These are phyloP conservation scores for Kuraishia cidri DNA, from an alignment of 805 yeast species.

Conservation along the genomic window DNA sequence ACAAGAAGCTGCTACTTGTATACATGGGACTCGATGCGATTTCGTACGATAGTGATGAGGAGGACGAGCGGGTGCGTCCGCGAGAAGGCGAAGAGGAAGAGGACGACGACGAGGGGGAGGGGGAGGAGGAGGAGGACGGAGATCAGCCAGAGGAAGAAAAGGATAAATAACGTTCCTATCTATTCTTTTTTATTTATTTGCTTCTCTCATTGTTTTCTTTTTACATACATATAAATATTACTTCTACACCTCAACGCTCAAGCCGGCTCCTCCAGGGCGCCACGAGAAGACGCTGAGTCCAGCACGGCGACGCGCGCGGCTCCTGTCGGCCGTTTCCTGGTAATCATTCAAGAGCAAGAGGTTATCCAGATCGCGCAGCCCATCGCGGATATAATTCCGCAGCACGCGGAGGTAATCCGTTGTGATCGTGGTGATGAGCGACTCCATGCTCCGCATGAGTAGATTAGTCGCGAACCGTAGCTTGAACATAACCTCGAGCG, in stretches of 20 bases:
- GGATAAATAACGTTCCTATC: neutral
- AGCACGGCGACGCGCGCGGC: constrained; percentile 1
- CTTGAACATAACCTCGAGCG: constrained; percentile 1
- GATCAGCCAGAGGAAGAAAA: neutral
- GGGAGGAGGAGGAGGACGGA: neutral
- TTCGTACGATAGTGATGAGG: constrained; percentile 19
- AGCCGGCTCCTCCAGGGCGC: constrained; percentile 3
- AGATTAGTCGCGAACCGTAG: neutral
- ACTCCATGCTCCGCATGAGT: constrained; percentile 1
- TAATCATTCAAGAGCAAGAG: constrained; percentile 4
- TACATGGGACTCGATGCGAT: constrained; percentile 26
- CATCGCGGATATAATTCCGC: constrained; percentile 2
- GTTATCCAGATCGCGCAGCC: constrained; percentile 5
- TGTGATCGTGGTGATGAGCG: neutral
- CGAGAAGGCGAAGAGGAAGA: neutral
- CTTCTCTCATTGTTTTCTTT: neutral
- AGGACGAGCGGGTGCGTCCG: constrained; percentile 1
- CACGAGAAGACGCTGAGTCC: constrained; percentile 2
- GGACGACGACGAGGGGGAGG: neutral
- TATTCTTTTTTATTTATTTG: no score
- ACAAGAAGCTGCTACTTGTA: constrained; percentile 22
- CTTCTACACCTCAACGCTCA: no score
- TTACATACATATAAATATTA: constrained; percentile 1
- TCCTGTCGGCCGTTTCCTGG: neutral
- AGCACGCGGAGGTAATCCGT: constrained; percentile 1